Base-by-base conservation (phyloP, 2,329 filamentous ascomycete species). In the Alternaria gaisen region DNA sequence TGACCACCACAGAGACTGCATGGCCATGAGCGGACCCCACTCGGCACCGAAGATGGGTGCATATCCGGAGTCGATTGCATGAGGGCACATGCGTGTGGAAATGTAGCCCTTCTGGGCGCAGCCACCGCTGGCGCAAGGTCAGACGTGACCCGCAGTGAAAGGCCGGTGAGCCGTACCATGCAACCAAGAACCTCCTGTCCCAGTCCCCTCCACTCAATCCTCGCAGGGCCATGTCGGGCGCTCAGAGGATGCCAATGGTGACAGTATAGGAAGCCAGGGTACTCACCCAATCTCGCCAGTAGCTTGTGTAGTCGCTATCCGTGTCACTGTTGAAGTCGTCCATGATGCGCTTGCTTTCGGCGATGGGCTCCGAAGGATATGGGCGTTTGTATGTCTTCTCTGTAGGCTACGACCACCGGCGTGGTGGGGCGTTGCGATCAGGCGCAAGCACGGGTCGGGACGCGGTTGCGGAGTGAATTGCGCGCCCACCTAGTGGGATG, bases 271-370 rank as follows among this genome's bases (percentile, higher is more conserved):
- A 58, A 63, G 64, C 55, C 38, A 20, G 56, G 63, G 64, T 61
- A 89, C 92, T 83, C 85, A 98, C 95, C 95, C 95, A 99, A 83
- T 99, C 95, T 80, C 94, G 87, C 95, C 95, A 99, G 81, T 98
- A 99, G 82, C 93, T 98, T 50, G 95, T 97, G 80, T 98, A 99
- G 83, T 99, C 95, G 81, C 94, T 97, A 79, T 99, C 95, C 12
- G 94, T 97, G 81, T 99, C 95, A 77, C 93, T 97, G 69, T 93
- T 94, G 81, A 95, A 98, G 82, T 98, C 94, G 79, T 98, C 95
- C 95, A 98, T 98, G 73, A 63, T 73, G 66, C 58, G 63, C 62
- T 61, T 68, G 42, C 64, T 63, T 34, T 44, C 58, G 44, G 47
- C 40, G 50, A 41, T 36, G 47, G 26, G 55, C 22, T 36, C 42